phyloP scores from a whole-genome alignment of 2,329 filamentous ascomycete species.

The Claviceps paspali region DNA sequence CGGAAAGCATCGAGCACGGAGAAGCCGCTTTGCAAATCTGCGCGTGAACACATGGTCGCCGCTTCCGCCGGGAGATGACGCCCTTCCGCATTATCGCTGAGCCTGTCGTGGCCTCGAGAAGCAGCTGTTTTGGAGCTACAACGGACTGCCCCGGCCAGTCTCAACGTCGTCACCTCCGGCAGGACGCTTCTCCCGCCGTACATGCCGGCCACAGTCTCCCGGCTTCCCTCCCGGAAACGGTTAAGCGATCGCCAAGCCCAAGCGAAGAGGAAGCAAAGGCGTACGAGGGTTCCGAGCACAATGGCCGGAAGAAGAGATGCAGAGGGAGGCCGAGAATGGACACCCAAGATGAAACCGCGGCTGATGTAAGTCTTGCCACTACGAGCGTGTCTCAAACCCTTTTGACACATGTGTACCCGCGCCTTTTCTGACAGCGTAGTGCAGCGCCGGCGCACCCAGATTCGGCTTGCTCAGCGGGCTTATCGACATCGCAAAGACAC shows the following conservation, averaged over 20 bases:
- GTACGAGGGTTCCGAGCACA: constrained; percentile 17
- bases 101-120: neutral
- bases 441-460: constrained; percentile 70
- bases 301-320: constrained; percentile 40
- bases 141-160: neutral
- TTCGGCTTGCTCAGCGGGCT: constrained; percentile 70
- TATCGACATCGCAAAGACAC: constrained; percentile 77
- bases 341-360: constrained; percentile 61
- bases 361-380: constrained; percentile 46
- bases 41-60: neutral
- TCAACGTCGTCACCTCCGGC: neutral
- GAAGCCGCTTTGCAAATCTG: neutral
- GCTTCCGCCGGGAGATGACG: neutral
- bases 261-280: constrained; percentile 3
- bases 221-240: neutral
- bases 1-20: too few relatives aligned
- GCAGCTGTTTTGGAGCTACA: neutral
- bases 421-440: neutral
- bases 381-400: neutral
- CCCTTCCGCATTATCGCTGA: neutral
- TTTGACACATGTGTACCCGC: neutral
- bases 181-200: neutral
- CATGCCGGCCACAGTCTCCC: neutral
- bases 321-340: constrained; percentile 63
- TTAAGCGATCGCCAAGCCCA: constrained; percentile 8